A percentile compares a stretch with the other conserved stretches of the same genome.
Evolutionary conservation across 805 yeast species (phyloP).

Genomic region (Zygosaccharomyces siamensis): DNA sequence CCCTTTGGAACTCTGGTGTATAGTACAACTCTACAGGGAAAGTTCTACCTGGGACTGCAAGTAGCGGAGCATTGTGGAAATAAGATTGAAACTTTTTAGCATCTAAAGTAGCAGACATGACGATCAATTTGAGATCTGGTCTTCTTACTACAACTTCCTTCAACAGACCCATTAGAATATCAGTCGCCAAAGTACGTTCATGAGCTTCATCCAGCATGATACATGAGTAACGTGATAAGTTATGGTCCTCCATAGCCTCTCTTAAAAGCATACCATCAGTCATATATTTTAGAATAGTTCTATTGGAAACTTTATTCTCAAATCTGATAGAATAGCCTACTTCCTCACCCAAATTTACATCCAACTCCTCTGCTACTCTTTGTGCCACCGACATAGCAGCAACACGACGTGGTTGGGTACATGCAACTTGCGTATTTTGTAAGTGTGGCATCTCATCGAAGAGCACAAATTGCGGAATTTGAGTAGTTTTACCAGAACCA

Average conservation of each 20-base stretch:
- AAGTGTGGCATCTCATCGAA: constrained; percentile 92
- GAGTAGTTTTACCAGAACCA: constrained; percentile 98
- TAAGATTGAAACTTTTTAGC: constrained; percentile 92
- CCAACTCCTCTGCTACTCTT: constrained; percentile 97
- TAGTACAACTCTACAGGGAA: constrained; percentile 95
- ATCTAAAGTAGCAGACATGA: constrained; percentile 97
- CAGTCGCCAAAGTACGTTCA: constrained; percentile 95
- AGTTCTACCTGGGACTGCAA: constrained; percentile 97
- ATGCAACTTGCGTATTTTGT: constrained; percentile 79
- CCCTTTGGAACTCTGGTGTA: constrained; percentile 95
- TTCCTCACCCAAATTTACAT: constrained; percentile 84
- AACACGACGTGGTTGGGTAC: constrained; percentile 96
- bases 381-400: constrained; percentile 99
- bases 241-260: constrained; percentile 96
- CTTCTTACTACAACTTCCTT: constrained; percentile 77
- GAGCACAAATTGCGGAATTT: constrained; percentile 89
- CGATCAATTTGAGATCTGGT: constrained; percentile 82
- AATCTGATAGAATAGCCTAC: constrained; percentile 95
- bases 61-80: constrained; percentile 85
- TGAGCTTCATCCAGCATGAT: constrained; percentile 96
- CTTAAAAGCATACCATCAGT: constrained; percentile 97
- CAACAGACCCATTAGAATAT: constrained; percentile 90
- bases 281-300: constrained; percentile 88
- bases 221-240: constrained; percentile 73
- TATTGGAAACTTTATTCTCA: constrained; percentile 77